Evolutionary conservation across 805 yeast genomes (phyloP), one percentile per base, ranked within the genome.

Genomic region (Candida sphagnicola): DNA sequence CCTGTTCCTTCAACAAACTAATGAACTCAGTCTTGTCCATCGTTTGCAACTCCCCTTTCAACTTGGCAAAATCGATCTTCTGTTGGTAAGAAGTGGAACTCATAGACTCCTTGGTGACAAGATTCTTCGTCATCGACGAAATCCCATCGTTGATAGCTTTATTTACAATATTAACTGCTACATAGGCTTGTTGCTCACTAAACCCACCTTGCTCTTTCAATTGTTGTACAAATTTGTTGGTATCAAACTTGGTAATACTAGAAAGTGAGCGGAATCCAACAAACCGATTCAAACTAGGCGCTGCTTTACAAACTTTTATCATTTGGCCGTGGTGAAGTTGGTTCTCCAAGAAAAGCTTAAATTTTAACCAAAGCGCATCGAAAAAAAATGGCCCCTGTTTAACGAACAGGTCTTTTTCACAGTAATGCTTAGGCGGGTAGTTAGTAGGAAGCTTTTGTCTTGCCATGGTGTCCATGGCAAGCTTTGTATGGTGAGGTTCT

Each of bases 41-140:
- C 35, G 88, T 80, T 51, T 88, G 90, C 30, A 93, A 72, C 58
- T 91, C 98, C 23, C 96, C 95, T 54, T 90, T 83, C 43, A 93
- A 74, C 56, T 91, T 91, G 28, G 96, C 93, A 71, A 93, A 91
- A 56, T 93, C 98, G 23, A 93, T 97, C 51, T 91, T 87, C 53
- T 93, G 98, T 57, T 91, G 96, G 60, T 93, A 93, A 3, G 96
- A 84, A 54, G 89, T 76, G 48, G 89, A 80, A 21, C 86, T 80
- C 32, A 91, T 72, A 31, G 82, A 80, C 50, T 89, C 96, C 50
- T 88, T 82, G 18, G 89, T 78, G n/a, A 91, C 95, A 40, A 91
- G 65, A 53, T 84, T 84, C 28, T 81, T 72, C 8, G 90, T 80
- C 18, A 88, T 80, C 40, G 83, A 78, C 16, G 75, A 74, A 21